A percentile compares a stretch with the other conserved stretches of the same genome.
These are phyloP conservation scores for Beauveria bassiana DNA, from an alignment of 2,329 filamentous ascomycete species.

Conservation along the genomic window DNA sequence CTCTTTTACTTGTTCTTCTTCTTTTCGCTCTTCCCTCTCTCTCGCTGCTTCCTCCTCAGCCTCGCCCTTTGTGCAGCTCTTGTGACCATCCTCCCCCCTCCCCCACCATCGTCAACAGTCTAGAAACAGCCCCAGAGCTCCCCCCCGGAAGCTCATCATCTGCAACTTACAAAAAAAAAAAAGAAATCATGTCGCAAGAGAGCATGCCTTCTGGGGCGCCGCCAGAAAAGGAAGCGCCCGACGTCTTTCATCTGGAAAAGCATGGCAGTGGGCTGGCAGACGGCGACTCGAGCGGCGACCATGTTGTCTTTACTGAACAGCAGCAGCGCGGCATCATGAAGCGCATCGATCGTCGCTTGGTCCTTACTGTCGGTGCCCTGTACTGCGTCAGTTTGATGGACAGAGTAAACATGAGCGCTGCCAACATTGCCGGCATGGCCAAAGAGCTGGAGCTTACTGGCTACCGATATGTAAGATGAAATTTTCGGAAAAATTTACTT, in stretches of 20 bases:
- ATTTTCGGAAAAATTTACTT: neutral
- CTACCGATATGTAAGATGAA: slow-evolving; percentile 34
- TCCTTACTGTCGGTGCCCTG: slow-evolving; percentile 54
- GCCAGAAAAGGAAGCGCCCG: neutral
- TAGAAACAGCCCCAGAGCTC: no score
- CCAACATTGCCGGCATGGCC: slow-evolving; percentile 60
- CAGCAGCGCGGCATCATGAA: slow-evolving; percentile 63
- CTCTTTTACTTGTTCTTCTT: no score
- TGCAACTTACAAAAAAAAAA: no score
- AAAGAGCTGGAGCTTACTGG: slow-evolving; percentile 38
- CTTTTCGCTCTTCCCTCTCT: no score
- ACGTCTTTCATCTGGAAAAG: neutral
- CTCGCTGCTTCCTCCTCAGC: no score
- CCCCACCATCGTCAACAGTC: no score
- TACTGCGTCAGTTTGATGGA: slow-evolving; percentile 76
- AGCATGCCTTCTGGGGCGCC: neutral
- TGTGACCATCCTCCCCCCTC: no score
- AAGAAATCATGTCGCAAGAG: neutral
- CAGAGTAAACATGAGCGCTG: slow-evolving; percentile 66
- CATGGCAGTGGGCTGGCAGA: slow-evolving; percentile 9
- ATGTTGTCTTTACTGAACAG: slow-evolving; percentile 42
- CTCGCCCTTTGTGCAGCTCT: no score
- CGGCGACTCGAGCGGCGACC: slow-evolving; percentile 22
- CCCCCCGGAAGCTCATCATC: no score
- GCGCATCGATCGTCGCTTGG: slow-evolving; percentile 59